These are phyloP conservation scores for Pythium periplocum DNA, from an alignment of 352 stramenopile genomes.

Conservation along the genomic window DNA sequence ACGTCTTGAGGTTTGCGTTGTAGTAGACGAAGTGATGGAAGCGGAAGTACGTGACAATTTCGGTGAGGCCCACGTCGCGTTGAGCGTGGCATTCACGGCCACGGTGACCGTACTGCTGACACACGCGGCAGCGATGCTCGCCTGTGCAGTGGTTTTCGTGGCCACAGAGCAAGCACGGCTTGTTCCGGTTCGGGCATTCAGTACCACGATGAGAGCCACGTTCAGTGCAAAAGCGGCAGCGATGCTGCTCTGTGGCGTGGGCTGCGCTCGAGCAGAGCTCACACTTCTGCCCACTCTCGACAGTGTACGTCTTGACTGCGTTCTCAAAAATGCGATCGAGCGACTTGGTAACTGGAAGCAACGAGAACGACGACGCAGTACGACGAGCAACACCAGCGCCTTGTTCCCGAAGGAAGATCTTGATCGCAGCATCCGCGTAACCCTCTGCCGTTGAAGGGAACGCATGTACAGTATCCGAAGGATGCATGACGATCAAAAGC, in stretches of 20 bases:
- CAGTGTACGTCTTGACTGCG: slow-evolving; percentile 40
- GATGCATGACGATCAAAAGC: slow-evolving; percentile 81
- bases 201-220: slow-evolving; percentile 66
- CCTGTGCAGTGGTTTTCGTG: slow-evolving; percentile 74
- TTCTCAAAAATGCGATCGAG: slow-evolving; percentile 75
- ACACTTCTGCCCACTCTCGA: slow-evolving; percentile 32
- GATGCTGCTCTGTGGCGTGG: slow-evolving; percentile 66
- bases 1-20: slow-evolving; percentile 85
- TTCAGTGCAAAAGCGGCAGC: slow-evolving; percentile 80
- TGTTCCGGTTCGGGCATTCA: slow-evolving; percentile 65
- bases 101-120: slow-evolving; percentile 77
- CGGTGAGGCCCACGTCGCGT: slow-evolving; percentile 70
- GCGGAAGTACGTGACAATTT: slow-evolving; percentile 81
- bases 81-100: slow-evolving; percentile 80
- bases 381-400: slow-evolving; percentile 61
- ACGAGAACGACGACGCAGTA: slow-evolving; percentile 61
- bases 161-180: slow-evolving; percentile 65
- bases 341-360: slow-evolving; percentile 68
- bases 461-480: slow-evolving; percentile 74
- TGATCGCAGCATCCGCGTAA: slow-evolving; percentile 73
- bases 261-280: slow-evolving; percentile 57
- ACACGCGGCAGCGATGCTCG: slow-evolving; percentile 78
- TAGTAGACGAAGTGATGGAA: slow-evolving; percentile 88
- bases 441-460: slow-evolving; percentile 79
- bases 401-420: slow-evolving; percentile 79